phyloP scores from a whole-genome alignment of 208 protist species.

The Wallacemonas sp. region DNA sequence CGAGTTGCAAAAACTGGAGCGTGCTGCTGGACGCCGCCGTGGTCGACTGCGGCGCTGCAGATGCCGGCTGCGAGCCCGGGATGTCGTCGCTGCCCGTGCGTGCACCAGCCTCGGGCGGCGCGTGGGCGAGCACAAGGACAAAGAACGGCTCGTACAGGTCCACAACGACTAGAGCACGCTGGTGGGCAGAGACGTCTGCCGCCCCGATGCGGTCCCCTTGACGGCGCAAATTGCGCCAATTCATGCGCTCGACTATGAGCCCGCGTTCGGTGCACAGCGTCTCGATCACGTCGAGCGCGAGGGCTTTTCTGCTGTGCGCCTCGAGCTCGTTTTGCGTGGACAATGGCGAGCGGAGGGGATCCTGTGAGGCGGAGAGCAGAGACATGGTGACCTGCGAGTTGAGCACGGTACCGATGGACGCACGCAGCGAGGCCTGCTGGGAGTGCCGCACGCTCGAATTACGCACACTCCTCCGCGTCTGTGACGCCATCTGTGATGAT shows the following conservation, averaged over 20 bases:
- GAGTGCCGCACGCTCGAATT: background rate
- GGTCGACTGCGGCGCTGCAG: background rate
- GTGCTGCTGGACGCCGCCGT: constrained; percentile 8
- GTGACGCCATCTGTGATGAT: constrained; percentile 14
- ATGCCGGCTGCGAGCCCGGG: background rate
- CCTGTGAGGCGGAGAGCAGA: constrained; percentile 25
- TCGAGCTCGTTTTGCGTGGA: constrained; percentile 18
- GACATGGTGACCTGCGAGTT: constrained; percentile 6
- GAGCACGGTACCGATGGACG: background rate
- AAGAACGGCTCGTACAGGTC: constrained; percentile 54
- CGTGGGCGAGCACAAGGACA: constrained; percentile 34
- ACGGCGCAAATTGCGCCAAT: constrained; percentile 28
- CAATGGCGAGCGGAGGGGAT: constrained; percentile 16
- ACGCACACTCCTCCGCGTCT: constrained; percentile 22
- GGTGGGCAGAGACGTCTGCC: constrained; percentile 39
- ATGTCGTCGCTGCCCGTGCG: constrained; percentile 1
- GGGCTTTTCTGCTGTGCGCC: constrained; percentile 45
- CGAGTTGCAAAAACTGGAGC: constrained; percentile 26
- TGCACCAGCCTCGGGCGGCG: constrained; percentile 16
- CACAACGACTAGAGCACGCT: constrained; percentile 49
- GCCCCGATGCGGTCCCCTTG: constrained; percentile 39
- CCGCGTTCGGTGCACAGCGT: constrained; percentile 38
- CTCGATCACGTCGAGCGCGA: constrained; percentile 48
- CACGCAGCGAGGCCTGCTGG: background rate
- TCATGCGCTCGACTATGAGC: constrained; percentile 39